Evolutionary conservation across 352 stramenopile species (phyloP), one percentile per base, ranked within the genome.

Genomic region (Hyaloperonospora brassicae): DNA sequence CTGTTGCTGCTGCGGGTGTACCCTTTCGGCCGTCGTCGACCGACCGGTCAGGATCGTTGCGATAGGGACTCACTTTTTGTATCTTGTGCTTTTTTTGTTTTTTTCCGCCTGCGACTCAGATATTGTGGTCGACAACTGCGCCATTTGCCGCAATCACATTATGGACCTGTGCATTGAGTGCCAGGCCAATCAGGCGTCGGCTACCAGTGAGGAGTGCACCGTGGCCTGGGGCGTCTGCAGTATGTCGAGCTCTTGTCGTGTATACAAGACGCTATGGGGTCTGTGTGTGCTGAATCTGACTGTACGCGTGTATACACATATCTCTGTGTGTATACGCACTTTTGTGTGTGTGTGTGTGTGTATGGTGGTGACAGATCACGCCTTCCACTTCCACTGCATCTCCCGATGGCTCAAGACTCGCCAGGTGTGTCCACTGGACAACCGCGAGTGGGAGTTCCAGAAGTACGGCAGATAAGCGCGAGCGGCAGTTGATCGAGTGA

Each of bases 371-470:
- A 89, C 80, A 89, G 93, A 97, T 65, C 97, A 99, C 67, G 95
- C 97, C 10, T 99, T 99, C 78, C 97, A 99, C 79, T 97, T 99
- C 52, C 96, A 99, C 79, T 99, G 97, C 79, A 99, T 99, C 63
- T 97, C 97, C 64, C 89, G 97, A 58, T 99, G 97, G 97, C 80
- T 99, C 48, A 99, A 98, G 81, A 99, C 96, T 17, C 79, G 96
- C 46, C 95, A 96, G 61, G 96, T 99, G 44, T 99, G 97, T 84
- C 97, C 97, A 36, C 73, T 99, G 44, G 98, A 98, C 81, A 99
- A 99, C 79, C 98, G 98, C 69, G 96, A 99, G 82, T 99, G 97
- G 97, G 97, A 99, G 57, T 99, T 99, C 83, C 89, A 97, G 56
- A 99, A 99, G 78, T 93, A 93, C 64, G 81, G 81, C 55, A 85